Percentiles rank a stretch among this genome's conserved stretches.
Evolutionary conservation across 2,329 filamentous ascomycete species (phyloP).

Genomic region (Hymenoscyphus occultus): DNA sequence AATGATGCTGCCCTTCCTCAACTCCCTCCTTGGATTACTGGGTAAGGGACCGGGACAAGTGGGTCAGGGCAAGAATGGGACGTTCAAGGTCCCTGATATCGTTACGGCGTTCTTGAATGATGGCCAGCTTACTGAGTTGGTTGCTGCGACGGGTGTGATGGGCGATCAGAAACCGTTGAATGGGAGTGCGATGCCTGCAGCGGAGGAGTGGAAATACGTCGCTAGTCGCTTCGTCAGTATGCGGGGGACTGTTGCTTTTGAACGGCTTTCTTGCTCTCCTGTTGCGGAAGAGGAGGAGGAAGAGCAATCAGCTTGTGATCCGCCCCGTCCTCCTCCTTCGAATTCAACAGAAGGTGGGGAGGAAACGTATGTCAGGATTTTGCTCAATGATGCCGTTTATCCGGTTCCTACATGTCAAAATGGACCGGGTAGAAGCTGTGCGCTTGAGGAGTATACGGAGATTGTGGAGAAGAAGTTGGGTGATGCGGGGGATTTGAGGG

Average conservation of each 20-base stretch:
- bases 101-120: conserved; percentile 64
- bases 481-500: conserved; percentile 21
- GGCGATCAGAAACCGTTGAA: conserved; percentile 47
- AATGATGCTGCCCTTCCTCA: conserved; percentile 61
- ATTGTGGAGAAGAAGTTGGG: conserved; percentile 16
- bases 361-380: conserved; percentile 51
- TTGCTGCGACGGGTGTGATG: conserved; percentile 58
- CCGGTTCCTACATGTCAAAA: conserved; percentile 52
- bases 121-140: conserved; percentile 61
- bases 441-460: conserved; percentile 36
- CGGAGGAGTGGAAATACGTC: conserved; percentile 48
- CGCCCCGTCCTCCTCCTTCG: background rate
- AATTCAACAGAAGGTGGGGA: conserved; percentile 5
- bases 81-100: conserved; percentile 52
- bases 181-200: conserved; percentile 42
- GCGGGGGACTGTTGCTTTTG: conserved; percentile 63
- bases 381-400: conserved; percentile 62
- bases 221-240: conserved; percentile 57
- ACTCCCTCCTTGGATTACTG: conserved; percentile 52
- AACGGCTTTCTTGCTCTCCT: conserved; percentile 53
- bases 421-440: conserved; percentile 55
- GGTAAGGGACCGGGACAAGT: conserved; percentile 48
- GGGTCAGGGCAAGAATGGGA: conserved; percentile 47
- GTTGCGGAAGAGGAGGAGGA: conserved; percentile 4
- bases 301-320: background rate